These are phyloP conservation scores for Tetrapisispora nanseiensis DNA, from an alignment of 805 yeast genomes.

Conservation along the genomic window DNA sequence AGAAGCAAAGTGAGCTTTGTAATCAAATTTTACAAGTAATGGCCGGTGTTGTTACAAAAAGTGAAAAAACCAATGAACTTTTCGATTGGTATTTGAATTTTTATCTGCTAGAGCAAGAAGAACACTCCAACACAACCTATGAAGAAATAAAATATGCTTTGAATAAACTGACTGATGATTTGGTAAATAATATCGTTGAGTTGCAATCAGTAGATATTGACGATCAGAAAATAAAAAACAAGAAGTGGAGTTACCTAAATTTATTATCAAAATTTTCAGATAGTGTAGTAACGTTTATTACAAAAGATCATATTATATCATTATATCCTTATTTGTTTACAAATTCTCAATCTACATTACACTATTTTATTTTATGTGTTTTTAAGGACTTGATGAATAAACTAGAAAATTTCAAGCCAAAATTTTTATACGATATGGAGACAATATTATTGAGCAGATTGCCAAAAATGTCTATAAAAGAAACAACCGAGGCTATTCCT, in stretches of 20 bases:
- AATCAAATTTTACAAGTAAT: slow-evolving; percentile 28
- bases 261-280: slow-evolving; percentile 48
- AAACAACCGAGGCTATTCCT: slow-evolving; percentile 67
- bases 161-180: slow-evolving; percentile 12
- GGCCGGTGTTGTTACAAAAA: slow-evolving; percentile 30
- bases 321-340: slow-evolving; percentile 56
- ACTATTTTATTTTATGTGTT: slow-evolving; percentile 44
- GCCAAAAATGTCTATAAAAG: slow-evolving; percentile 50
- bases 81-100: slow-evolving; percentile 42
- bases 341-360: slow-evolving; percentile 34
- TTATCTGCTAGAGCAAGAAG: slow-evolving; percentile 30
- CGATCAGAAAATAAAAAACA: neutral
- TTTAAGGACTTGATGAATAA: slow-evolving; percentile 41
- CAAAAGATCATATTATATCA: slow-evolving; percentile 56
- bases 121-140: slow-evolving; percentile 9
- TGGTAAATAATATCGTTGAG: slow-evolving; percentile 23
- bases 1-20: slow-evolving; percentile 7
- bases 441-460: slow-evolving; percentile 42
- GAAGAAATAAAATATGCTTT: slow-evolving; percentile 9
- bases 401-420: slow-evolving; percentile 37
- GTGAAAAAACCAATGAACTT: slow-evolving; percentile 33
- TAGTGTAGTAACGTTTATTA: slow-evolving; percentile 42
- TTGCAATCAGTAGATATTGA: slow-evolving; percentile 25
- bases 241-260: slow-evolving; percentile 6
- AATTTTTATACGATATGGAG: slow-evolving; percentile 42